Evolutionary conservation across 768 basidiomycete species (phyloP), one percentile per base, ranked within the genome.

Genomic region (Pleurotus citrinopileatus): DNA sequence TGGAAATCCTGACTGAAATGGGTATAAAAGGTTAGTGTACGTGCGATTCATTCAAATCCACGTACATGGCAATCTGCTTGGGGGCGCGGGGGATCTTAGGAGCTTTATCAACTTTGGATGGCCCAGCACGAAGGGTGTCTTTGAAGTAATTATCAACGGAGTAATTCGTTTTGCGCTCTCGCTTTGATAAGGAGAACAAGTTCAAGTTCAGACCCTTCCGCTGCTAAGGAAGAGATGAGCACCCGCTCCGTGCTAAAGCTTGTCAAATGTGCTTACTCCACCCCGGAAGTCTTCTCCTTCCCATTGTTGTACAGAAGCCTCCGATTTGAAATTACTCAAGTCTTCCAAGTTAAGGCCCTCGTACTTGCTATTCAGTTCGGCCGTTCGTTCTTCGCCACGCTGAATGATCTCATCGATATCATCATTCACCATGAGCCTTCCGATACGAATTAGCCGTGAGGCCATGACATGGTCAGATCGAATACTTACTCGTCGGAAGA

Each of bases 121-220:
- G 83, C 0, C 89, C 89, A 7, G 82, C 83, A 12, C 91, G 86
- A 62, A 98, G 76, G 0, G 89, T 87, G 64, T 95, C 93, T 69
- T 94, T 91, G 81, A 95, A 97, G 69, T 99, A 99, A 46, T 82
- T 86, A 63, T 98, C 94, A 29, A 98, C 90, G 0, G 92, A 94
- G 69, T 97, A 98, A 63, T 95, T 96, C 27, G 84, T 81, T 70
- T 95, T 94, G 57, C 96, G 84, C 68, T 95, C 94, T 3, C 96
- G 85, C 73, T 98, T 98, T 34, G 91, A 92, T 17, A 96, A 77
- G 23, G 94, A 91, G 3, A 92, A 75, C 58, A 93, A 81, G 59
- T 87, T 89, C 64, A 92, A 77, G 61, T 84, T 86, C 44, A 91
- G 76, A 2, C 72, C 58, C 67, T 91, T 91, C 65, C 84, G 82